phyloP scores from a whole-genome alignment of 257 asterid genomes.

The Plantago elongata region DNA sequence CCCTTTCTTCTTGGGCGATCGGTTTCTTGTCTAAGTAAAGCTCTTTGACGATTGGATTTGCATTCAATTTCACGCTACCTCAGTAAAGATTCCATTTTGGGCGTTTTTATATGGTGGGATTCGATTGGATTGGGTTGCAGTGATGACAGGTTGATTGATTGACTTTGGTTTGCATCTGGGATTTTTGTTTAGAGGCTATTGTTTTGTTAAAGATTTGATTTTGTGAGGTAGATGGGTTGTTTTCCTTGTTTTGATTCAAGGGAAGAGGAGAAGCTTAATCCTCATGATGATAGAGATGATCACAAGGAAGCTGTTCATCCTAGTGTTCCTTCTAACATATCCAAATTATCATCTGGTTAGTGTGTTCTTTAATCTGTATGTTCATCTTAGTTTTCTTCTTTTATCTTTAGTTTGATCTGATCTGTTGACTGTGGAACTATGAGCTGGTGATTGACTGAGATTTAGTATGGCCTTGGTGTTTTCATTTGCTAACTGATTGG shows the following conservation, averaged over 20 bases:
- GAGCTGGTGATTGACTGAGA: slow-evolving; percentile 16
- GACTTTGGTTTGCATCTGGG: slow-evolving; percentile 28
- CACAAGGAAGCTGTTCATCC: slow-evolving; percentile 50
- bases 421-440: slow-evolving; percentile 23
- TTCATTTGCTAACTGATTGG: slow-evolving; percentile 17
- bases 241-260: slow-evolving; percentile 90
- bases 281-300: slow-evolving; percentile 50
- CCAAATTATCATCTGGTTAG: slow-evolving; percentile 88
- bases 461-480: slow-evolving; percentile 7
- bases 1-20: background rate
- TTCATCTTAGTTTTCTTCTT: background rate
- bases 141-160: slow-evolving; percentile 28
- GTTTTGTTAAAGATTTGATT: slow-evolving; percentile 28
- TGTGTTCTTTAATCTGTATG: slow-evolving; percentile 1
- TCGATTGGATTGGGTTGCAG: slow-evolving; percentile 14
- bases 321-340: slow-evolving; percentile 52
- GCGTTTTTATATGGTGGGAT: slow-evolving; percentile 29
- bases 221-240: slow-evolving; percentile 71
- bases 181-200: slow-evolving; percentile 20
- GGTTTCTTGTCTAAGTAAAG: background rate
- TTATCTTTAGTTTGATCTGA: slow-evolving; percentile 40
- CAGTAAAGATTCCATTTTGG: slow-evolving; percentile 17
- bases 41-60: background rate
- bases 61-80: background rate
- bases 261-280: slow-evolving; percentile 73